Base-by-base conservation (phyloP, 2,329 filamentous ascomycete species). In the Penicillium griseofulvum region DNA sequence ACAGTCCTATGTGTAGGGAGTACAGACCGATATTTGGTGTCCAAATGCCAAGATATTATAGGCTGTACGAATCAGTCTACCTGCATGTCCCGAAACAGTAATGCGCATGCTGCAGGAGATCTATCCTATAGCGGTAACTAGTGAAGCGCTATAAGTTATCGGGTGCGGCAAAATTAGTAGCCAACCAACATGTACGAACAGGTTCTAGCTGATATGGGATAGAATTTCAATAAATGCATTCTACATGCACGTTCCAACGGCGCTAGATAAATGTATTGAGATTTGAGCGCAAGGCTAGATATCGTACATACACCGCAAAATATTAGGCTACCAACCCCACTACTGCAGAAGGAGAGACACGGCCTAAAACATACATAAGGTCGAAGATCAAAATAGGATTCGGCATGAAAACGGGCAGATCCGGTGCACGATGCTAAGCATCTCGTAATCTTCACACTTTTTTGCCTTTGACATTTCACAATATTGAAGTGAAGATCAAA, bases 101-200 rank as follows among this genome's bases (percentile, higher is more conserved):
- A 39, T 33, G 12, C 54, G 38, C 52, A 51, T 38, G 22, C 38
- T 48, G 50, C 54, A 54, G 54, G 49, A 43, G 43, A 48, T 56
- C 43, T 28, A 43, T 49, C 54, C 52, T 44, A 43, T 50, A 43
- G 48, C 8, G 48, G 48, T 50, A 26, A 26, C 28, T 47, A 52
- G 17, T 24, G 33, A 29, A 29, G 22, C 49, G 33, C 42, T 38
- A 46, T 11, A 52, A 5, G 12, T 17, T 24, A 31, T 31, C 14
- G 31, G 31, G 14, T 33, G 31, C 31, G 31, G 31, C 14, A 16
- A 34, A 16, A 3, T 34, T 1, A 31, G 12, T 33, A 12, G 4
- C 42, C 42, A 44, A 45, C 14, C 43, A 33, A 45, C 29, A 34
- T 24, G 11, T 43, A 24, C 28, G 28, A 33, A 33, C 28, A 34